A percentile compares a stretch with the other conserved stretches of the same genome.
phyloP scores from a whole-genome alignment of 1,284 basidiomycete species.

The Irpex lacteus region DNA sequence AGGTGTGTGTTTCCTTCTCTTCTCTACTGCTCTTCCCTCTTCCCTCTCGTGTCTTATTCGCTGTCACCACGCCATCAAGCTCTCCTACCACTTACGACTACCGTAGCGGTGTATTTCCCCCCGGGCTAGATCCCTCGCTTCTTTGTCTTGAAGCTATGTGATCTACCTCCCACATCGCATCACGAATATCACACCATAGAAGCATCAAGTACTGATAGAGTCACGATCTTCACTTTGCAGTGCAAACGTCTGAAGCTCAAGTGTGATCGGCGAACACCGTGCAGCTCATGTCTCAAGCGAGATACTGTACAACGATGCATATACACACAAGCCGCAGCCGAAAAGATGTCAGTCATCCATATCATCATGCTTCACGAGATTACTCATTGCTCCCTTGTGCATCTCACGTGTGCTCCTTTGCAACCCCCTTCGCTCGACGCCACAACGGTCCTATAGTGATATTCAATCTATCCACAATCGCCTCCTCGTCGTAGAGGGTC shows the following conservation, averaged over 20 bases:
- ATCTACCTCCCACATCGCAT: background rate
- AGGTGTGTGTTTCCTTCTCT: slow-evolving; percentile 44
- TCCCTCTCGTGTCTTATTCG: background rate
- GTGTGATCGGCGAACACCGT: slow-evolving; percentile 74
- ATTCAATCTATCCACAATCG: slow-evolving; percentile 79
- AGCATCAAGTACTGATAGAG: background rate
- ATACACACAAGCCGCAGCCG: slow-evolving; percentile 76
- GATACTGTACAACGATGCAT: slow-evolving; percentile 70
- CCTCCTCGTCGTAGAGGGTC: slow-evolving; percentile 57
- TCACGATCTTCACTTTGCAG: slow-evolving; percentile 33
- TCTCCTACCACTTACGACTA: background rate
- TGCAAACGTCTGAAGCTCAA: slow-evolving; percentile 82
- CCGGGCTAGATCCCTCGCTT: too few species aligned
- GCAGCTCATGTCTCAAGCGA: slow-evolving; percentile 73
- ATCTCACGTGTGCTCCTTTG: background rate
- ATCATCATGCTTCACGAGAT: background rate
- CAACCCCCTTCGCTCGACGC: background rate
- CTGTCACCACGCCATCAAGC: background rate
- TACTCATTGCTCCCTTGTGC: background rate
- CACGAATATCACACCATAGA: background rate
- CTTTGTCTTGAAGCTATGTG: background rate
- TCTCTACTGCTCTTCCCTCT: slow-evolving; percentile 6
- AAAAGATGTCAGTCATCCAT: slow-evolving; percentile 64
- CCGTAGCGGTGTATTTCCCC: too few species aligned
- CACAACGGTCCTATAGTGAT: slow-evolving; percentile 42